Evolutionary conservation across 2,329 filamentous ascomycete genomes (phyloP), one percentile per base, ranked within the genome.

Genomic region (Fusarium compactum): DNA sequence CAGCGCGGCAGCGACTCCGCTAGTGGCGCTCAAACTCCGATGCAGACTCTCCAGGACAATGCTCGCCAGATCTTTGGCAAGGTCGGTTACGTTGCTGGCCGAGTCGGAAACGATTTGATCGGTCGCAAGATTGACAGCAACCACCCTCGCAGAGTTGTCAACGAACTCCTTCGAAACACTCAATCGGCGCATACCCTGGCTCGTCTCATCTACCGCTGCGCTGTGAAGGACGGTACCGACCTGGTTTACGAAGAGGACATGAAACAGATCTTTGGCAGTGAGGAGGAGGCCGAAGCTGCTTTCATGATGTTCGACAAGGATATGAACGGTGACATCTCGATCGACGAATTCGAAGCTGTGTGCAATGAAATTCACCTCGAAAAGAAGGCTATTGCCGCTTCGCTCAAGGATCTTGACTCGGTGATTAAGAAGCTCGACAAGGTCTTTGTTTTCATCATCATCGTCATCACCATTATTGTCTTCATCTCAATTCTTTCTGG

Each of bases 261-360:
- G 57, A 90, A 90, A 67, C 83, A 87, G 14, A 94, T 93, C 1
- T 98, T 97, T 74, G 87, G 91, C 12, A 92, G 91, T 25, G 87
- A 91, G 20, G 95, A 98, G 16, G 95, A 98, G 77, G 93, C 94
- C 1, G 92, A 96, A 57, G 92, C 92, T 5, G 95, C 95, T 1
- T 98, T 98, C 76, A 85, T 86, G 73, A 95, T 98, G 85, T 98
- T 98, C 73, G 95, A 98, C 82, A 97, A 96, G 77, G 95, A 98
- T 75, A 89, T 98, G 83, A 98, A 98, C 70, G 95, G 95, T 6
- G 95, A 98, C 76, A 97, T 98, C 52, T 97, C 93, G 1, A 94
- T 97, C 88, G 94, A 97, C 76, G 95, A 98, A 78, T 87, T 98
- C 24, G 95, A 98, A 79, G 90, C 93, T 24, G 94, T 97, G 25